Evolutionary conservation across 2,329 filamentous ascomycete species (phyloP).

Genomic region (Phaeosphaeria sp.): DNA sequence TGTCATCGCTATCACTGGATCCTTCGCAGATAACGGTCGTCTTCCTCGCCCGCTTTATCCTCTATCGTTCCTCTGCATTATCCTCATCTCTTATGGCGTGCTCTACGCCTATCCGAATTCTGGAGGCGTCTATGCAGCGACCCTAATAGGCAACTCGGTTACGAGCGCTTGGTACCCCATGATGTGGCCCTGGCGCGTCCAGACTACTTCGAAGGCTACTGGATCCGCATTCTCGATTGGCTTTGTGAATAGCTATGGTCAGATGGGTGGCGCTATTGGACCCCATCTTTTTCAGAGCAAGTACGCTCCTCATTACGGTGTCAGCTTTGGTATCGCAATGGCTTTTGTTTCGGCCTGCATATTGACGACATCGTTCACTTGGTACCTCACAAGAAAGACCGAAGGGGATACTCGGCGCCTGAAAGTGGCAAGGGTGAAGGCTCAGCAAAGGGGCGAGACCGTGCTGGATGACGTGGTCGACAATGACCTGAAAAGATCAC

Average conservation of each 20-base stretch:
- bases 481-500: background rate
- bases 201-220: slow-evolving; percentile 42
- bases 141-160: slow-evolving; percentile 18
- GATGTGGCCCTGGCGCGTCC: slow-evolving; percentile 52
- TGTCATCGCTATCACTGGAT: slow-evolving; percentile 49
- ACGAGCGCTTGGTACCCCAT: slow-evolving; percentile 27
- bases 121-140: slow-evolving; percentile 54
- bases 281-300: slow-evolving; percentile 54
- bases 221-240: slow-evolving; percentile 55
- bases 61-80: slow-evolving; percentile 52
- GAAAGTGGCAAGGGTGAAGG: slow-evolving; percentile 21
- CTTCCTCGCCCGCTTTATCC: slow-evolving; percentile 51
- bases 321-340: slow-evolving; percentile 48
- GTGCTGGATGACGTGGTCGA: background rate
- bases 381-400: slow-evolving; percentile 51
- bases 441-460: background rate
- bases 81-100: slow-evolving; percentile 50
- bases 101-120: slow-evolving; percentile 25
- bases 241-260: slow-evolving; percentile 53
- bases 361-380: slow-evolving; percentile 48
- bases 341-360: slow-evolving; percentile 50
- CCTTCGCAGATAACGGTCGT: slow-evolving; percentile 37
- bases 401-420: slow-evolving; percentile 46
- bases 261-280: slow-evolving; percentile 55
- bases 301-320: slow-evolving; percentile 52